Evolutionary conservation across 1,284 basidiomycete genomes (phyloP).

Genomic region (Retiboletus flavoniger): DNA sequence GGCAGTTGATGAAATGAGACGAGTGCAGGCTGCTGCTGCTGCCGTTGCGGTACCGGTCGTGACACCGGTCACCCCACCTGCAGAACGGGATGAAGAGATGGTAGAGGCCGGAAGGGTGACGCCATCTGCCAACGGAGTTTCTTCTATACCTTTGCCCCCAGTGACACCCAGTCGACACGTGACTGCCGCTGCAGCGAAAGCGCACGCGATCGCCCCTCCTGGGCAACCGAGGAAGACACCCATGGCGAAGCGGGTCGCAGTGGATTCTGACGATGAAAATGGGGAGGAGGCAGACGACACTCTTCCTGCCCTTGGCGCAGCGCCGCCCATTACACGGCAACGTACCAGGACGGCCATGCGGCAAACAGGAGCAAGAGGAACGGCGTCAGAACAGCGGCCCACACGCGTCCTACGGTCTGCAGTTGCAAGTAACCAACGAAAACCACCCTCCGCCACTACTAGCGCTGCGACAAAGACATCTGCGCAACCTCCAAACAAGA

Average conservation of each 20-base stretch:
- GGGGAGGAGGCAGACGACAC: constrained; percentile 57
- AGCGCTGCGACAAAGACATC: constrained; percentile 35
- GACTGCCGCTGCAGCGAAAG: constrained; percentile 62
- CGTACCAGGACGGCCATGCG: constrained; percentile 46
- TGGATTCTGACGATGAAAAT: constrained; percentile 53
- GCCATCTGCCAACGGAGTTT: constrained; percentile 37
- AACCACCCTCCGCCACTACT: constrained; percentile 40
- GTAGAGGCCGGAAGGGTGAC: constrained; percentile 37
- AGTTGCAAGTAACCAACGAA: constrained; percentile 38
- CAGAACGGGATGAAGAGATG: constrained; percentile 62
- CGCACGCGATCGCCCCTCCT: constrained; percentile 67
- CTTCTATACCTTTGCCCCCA: constrained; percentile 52
- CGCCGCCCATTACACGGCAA: constrained; percentile 41
- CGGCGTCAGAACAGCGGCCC: constrained; percentile 66
- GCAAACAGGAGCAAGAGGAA: constrained; percentile 44
- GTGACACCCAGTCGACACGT: constrained; percentile 78
- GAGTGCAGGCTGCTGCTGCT: constrained; percentile 47
- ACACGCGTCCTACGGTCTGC: constrained; percentile 72
- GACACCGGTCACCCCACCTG: constrained; percentile 79
- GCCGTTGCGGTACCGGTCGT: constrained; percentile 49
- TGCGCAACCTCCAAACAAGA: constrained; percentile 68
- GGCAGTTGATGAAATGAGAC: constrained; percentile 70
- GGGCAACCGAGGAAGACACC: constrained; percentile 87
- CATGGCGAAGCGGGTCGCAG: constrained; percentile 64
- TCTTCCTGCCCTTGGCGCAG: constrained; percentile 58